These are phyloP conservation scores for Lomentospora prolificans DNA, from an alignment of 2,329 filamentous ascomycete species.

Conservation along the genomic window DNA sequence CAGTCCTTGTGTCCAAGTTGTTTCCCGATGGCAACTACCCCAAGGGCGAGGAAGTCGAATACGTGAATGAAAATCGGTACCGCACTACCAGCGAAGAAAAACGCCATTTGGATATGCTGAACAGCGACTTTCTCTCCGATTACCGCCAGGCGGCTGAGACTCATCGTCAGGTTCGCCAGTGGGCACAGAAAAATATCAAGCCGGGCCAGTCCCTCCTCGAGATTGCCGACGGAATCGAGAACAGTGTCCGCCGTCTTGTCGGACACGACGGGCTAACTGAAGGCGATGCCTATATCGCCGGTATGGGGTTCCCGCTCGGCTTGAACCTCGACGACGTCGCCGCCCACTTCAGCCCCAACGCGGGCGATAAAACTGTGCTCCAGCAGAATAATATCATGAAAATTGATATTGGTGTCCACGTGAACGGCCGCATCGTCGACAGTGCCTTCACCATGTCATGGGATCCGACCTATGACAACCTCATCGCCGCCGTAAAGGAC, in stretches of 20 bases:
- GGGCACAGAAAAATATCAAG: slow-evolving; percentile 70
- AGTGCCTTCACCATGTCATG: slow-evolving; percentile 72
- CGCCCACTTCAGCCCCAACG: slow-evolving; percentile 80
- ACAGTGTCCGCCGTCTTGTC: slow-evolving; percentile 66
- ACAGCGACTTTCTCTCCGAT: slow-evolving; percentile 69
- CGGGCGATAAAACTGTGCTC: slow-evolving; percentile 69
- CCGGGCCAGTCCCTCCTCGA: slow-evolving; percentile 72
- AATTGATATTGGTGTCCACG: slow-evolving; percentile 71
- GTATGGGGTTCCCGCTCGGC: slow-evolving; percentile 81
- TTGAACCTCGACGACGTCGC: slow-evolving; percentile 77
- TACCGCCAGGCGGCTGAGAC: slow-evolving; percentile 80
- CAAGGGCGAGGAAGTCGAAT: slow-evolving; percentile 68
- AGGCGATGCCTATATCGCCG: slow-evolving; percentile 67
- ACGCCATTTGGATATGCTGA: slow-evolving; percentile 70
- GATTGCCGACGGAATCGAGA: slow-evolving; percentile 81
- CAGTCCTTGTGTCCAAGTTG: slow-evolving; percentile 59
- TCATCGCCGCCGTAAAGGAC: slow-evolving; percentile 62
- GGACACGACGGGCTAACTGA: slow-evolving; percentile 69
- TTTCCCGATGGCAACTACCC: slow-evolving; percentile 67
- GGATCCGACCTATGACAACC: slow-evolving; percentile 62
- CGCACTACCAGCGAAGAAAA: slow-evolving; percentile 78
- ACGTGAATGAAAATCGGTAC: slow-evolving; percentile 65
- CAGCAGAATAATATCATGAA: slow-evolving; percentile 68
- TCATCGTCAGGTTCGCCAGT: slow-evolving; percentile 80
- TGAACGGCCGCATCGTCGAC: slow-evolving; percentile 72